Evolutionary conservation across 306 rosid genomes (phyloP).

Genomic region (Corylus avellana): DNA sequence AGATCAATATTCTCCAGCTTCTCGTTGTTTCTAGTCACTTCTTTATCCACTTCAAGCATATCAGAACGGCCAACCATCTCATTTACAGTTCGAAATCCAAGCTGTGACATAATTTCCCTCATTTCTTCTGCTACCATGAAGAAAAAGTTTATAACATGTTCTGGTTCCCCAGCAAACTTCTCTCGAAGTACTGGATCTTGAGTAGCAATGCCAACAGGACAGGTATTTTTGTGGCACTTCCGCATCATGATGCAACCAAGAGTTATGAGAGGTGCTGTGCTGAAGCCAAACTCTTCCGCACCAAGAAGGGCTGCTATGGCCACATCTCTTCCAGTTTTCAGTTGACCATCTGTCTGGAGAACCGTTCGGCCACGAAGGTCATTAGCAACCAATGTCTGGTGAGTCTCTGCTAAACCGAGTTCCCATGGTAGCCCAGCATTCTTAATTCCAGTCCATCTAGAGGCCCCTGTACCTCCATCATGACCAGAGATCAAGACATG

Average conservation of each 20-base stretch:
- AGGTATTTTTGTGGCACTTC: constrained; percentile 97
- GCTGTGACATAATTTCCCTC: constrained; percentile 90
- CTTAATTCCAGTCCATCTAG: constrained; percentile 99
- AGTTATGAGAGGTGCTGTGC: constrained; percentile 98
- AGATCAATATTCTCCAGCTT: constrained; percentile 91
- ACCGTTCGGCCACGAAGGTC: constrained; percentile 93
- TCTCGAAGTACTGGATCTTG: constrained; percentile 99
- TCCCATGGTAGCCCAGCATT: constrained; percentile 99
- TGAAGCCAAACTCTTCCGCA: constrained; percentile 98
- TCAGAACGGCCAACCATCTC: constrained; percentile 99
- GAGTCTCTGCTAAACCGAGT: constrained; percentile 98
- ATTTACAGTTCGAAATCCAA: constrained; percentile 76
- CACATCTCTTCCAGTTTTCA: constrained; percentile 98
- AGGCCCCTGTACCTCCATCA: constrained; percentile 99
- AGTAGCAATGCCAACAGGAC: constrained; percentile 98
- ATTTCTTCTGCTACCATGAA: constrained; percentile 96
- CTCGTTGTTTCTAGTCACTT: constrained; percentile 69
- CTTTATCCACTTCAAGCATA: constrained; percentile 90
- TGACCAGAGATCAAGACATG: constrained; percentile 97
- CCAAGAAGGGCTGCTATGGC: constrained; percentile 98
- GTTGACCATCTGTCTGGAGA: constrained; percentile 99
- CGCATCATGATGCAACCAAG: constrained; percentile 99
- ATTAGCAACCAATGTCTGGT: constrained; percentile 95
- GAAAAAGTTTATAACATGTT: constrained; percentile 93
- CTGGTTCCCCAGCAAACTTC: constrained; percentile 99